phyloP scores from a whole-genome alignment of 805 yeast species.

The Ogataea dorogensis region DNA sequence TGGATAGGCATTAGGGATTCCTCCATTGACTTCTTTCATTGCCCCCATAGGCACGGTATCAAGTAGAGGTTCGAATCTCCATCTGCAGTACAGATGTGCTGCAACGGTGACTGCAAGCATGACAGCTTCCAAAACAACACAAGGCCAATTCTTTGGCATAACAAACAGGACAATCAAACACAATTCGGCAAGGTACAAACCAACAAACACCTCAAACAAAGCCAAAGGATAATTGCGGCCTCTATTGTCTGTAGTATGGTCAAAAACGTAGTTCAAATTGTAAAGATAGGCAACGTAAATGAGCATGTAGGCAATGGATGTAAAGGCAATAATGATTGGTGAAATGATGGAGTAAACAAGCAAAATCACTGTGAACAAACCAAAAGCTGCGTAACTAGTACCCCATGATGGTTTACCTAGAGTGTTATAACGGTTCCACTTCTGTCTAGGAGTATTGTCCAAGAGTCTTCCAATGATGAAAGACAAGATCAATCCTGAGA shows the following conservation, averaged over 20 bases:
- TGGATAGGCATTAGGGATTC: slow-evolving; percentile 45
- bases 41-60: slow-evolving; percentile 73
- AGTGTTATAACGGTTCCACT: slow-evolving; percentile 73
- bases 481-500: slow-evolving; percentile 69
- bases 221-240: slow-evolving; percentile 76
- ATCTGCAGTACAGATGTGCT: slow-evolving; percentile 57
- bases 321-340: slow-evolving; percentile 67
- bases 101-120: slow-evolving; percentile 55
- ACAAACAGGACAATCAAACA: slow-evolving; percentile 71
- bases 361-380: slow-evolving; percentile 70
- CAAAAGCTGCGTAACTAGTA: slow-evolving; percentile 72
- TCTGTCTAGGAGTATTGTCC: slow-evolving; percentile 88
- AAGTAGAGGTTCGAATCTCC: slow-evolving; percentile 58
- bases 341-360: slow-evolving; percentile 77
- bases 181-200: slow-evolving; percentile 67
- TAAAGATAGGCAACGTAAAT: slow-evolving; percentile 63
- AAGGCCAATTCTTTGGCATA: slow-evolving; percentile 77
- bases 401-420: slow-evolving; percentile 78
- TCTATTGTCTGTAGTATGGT: slow-evolving; percentile 58
- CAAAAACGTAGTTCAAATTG: slow-evolving; percentile 60
- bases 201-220: slow-evolving; percentile 69
- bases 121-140: slow-evolving; percentile 67
- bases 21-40: slow-evolving; percentile 46
- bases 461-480: slow-evolving; percentile 67
- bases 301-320: slow-evolving; percentile 55